Conservation (phyloP, 257 asterid species). For the Osmanthus fragrans region DNA sequence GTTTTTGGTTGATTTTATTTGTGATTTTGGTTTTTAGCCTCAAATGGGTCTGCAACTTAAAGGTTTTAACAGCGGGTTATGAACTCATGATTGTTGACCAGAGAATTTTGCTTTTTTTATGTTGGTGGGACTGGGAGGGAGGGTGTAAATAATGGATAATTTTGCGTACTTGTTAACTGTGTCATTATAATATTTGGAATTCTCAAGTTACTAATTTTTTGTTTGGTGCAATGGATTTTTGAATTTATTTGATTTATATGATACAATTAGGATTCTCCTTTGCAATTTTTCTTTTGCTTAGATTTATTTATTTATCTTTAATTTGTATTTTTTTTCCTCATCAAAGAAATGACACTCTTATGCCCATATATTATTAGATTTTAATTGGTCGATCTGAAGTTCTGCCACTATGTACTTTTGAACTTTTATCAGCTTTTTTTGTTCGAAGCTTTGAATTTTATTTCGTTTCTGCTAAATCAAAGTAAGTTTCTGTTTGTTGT, state of each 20-base stretch:
- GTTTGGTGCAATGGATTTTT: constrained; percentile 4
- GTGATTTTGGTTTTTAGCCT: constrained; percentile 5
- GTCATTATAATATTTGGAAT: constrained; percentile 16
- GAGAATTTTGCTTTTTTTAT: background rate
- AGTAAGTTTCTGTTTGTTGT: constrained; percentile 1
- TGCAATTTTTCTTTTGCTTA: background rate
- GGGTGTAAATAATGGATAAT: background rate
- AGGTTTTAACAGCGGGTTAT: constrained; percentile 48
- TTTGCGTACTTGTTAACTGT: background rate
- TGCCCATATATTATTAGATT: background rate
- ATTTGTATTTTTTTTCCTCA: constrained; percentile 8
- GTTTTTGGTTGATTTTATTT: background rate
- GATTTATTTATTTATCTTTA: background rate
- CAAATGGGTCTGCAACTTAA: background rate
- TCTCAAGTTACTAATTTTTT: background rate
- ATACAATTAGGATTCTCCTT: constrained; percentile 10
- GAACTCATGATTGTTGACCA: constrained; percentile 8
- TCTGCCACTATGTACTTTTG: constrained; percentile 3
- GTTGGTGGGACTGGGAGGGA: background rate
- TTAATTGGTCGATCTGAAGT: background rate
- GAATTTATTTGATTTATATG: background rate
- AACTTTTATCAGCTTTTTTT: background rate
- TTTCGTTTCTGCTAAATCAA: background rate
- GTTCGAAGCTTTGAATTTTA: background rate
- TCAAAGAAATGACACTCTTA: constrained; percentile 2